Base-by-base conservation (phyloP, 257 asterid species). In the Fraxinus americana region DNA sequence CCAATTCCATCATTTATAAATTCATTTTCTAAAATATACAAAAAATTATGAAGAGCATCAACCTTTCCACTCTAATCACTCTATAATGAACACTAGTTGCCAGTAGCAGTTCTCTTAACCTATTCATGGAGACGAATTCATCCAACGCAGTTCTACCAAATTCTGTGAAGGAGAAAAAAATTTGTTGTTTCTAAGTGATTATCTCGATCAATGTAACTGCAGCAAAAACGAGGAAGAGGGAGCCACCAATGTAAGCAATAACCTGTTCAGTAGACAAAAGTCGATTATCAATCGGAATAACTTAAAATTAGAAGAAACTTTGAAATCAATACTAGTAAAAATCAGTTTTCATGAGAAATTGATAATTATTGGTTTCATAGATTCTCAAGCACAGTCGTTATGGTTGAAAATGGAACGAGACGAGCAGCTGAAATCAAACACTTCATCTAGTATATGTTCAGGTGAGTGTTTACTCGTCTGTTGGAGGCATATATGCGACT, bases 211-310 rank as follows among this genome's bases (percentile, higher is more conserved):
- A 73, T 21, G 97, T 92, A 30, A 89, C 87, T 1, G 87, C 92
- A 59, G 97, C 98, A 75, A 92, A 94, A 70, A 92, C 87, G 30
- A 94, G 94, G 88, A 94, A 94, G 78, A 94, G 97, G 23, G 87
- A 84, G 50, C 98, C 97, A 0, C 97, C 97, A 70, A 87, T 87
- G 80, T 92, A 92, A 35, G 94, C 95, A 75, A 94, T 90, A 25
- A 82, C 84, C 97, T 93, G 90, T 68, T 61, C 29, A 80, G 70
- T 2, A 77, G 16, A 77, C 69, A 35, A 65, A 45, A 25, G 11
- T 21, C 27, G 11, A 9, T 30, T 17, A 36, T 48, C 39, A n/a
- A 30, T 68, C 29, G 10, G 30, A 59, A 59, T n/a, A 59, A 36
- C 30, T 0, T 59, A 59, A 59, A 59, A n/a, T 59, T 4, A 32